phyloP scores from a whole-genome alignment of 495 filamentous ascomycete genomes.

The Neurospora sp. region DNA sequence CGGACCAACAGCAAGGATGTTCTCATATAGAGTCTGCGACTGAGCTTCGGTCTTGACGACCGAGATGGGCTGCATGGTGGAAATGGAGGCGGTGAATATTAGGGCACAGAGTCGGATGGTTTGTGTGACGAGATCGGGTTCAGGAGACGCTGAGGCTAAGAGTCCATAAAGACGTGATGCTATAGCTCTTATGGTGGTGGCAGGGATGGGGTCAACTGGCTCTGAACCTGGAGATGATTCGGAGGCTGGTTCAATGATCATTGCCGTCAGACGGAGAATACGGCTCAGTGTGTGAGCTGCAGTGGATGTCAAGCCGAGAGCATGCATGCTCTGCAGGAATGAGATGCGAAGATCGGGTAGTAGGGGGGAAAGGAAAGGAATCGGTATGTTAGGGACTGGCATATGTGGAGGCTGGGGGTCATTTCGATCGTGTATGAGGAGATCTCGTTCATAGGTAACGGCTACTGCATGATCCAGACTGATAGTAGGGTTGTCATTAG shows the following conservation, averaged over 20 bases:
- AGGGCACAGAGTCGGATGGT: slow-evolving; percentile 6
- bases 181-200: neutral
- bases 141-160: neutral
- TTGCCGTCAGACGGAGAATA: slow-evolving; percentile 8
- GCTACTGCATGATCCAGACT: slow-evolving; percentile 16
- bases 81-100: neutral
- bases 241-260: slow-evolving; percentile 6
- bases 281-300: slow-evolving; percentile 10
- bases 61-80: neutral
- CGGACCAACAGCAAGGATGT: neutral
- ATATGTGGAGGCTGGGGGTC: neutral
- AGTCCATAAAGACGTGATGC: neutral
- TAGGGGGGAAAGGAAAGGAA: neutral
- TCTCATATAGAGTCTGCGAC: neutral
- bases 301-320: neutral
- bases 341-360: neutral
- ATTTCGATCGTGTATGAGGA: slow-evolving; percentile 6
- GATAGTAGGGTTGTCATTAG: neutral
- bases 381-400: neutral
- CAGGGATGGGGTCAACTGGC: neutral
- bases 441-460: slow-evolving; percentile 11
- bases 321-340: neutral
- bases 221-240: neutral
- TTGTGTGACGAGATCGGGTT: neutral
- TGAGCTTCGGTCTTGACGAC: neutral